Base-by-base conservation (phyloP, 352 stramenopile species). In the Thalassiosira livingstoniorum region DNA sequence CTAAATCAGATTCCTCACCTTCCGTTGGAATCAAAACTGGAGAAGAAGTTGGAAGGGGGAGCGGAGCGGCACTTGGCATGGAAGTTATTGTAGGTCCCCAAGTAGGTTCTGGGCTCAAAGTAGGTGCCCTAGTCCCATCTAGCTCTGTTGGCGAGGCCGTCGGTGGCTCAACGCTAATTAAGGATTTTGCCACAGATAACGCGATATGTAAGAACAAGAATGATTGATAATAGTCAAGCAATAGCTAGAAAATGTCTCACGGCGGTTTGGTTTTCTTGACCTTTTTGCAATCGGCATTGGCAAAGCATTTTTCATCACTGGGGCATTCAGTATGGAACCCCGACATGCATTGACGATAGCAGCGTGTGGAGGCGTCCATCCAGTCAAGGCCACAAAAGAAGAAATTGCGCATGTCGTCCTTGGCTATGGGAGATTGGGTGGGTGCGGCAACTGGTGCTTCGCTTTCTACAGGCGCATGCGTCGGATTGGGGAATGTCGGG, bases 261-360 rank as follows among this genome's bases (percentile, higher is more conserved):
- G 39, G 4, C 15, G 39, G 2, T 61, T 70, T 58, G 62, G 60
- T 25, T 10, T 65, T 65, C 37, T 82, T 55, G 53, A 74, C 80
- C 13, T 75, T 80, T 71, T 73, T 75, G 54, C 80, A 87, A 43
- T 83, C 69, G 2, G 80, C 75, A 58, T 87, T 74, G 23, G 80
- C 75, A 75, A 84, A 87, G 54, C 80, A 87, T 57, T 87, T 37
- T 54, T 87, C 80, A 15, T 67, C 80, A 25, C 25, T 32, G 31
- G 73, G 72, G 62, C 79, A 87, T 45, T 87, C 80, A 18, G 55
- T 63, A 60, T 87, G 80, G 39, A 66, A 58, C 31, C 80, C 55
- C 42, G 67, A 77, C 27, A 74, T 21, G 53, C 80, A 87, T 27
- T 60, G 42, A 37, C 74, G 77, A 29, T 82, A 71, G 42, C 80